Conservation (phyloP, 1,284 basidiomycete species). For the Trametes sp. region DNA sequence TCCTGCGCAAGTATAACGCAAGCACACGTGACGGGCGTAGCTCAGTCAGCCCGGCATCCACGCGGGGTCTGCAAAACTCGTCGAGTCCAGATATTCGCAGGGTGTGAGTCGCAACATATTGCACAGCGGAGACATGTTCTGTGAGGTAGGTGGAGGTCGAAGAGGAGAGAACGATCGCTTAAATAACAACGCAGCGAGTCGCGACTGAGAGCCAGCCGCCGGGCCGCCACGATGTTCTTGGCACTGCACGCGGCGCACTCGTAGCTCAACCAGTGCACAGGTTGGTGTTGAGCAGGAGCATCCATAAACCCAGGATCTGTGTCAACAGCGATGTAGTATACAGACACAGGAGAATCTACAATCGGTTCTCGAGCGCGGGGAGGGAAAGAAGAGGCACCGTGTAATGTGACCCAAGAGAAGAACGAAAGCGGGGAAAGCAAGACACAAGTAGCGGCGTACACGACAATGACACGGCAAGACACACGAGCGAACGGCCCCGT, state of each 20-base stretch:
- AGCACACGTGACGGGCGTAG: slow-evolving; percentile 22
- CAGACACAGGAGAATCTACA: background rate
- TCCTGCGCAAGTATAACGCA: slow-evolving; percentile 27
- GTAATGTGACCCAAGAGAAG: background rate
- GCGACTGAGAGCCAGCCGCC: background rate
- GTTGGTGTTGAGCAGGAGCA: background rate
- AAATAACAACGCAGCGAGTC: background rate
- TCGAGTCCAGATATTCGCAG: background rate
- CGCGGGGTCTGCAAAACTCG: background rate
- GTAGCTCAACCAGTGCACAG: background rate
- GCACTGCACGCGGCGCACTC: background rate
- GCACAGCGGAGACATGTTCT: background rate
- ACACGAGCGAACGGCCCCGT: background rate
- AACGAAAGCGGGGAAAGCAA: slow-evolving; percentile 8
- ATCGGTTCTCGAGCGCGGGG: background rate
- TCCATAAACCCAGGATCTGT: too few relatives aligned
- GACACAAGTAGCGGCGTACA: slow-evolving; percentile 1
- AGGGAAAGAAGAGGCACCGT: background rate
- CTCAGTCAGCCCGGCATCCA: slow-evolving; percentile 17
- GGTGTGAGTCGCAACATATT: background rate
- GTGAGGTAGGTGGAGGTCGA: background rate
- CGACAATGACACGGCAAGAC: background rate
- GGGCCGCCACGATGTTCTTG: background rate
- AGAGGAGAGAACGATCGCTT: too few relatives aligned
- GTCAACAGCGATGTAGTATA: too few relatives aligned